Evolutionary conservation across 1,284 basidiomycete genomes (phyloP).

Genomic region (Cutaneotrichosporon mucoides): DNA sequence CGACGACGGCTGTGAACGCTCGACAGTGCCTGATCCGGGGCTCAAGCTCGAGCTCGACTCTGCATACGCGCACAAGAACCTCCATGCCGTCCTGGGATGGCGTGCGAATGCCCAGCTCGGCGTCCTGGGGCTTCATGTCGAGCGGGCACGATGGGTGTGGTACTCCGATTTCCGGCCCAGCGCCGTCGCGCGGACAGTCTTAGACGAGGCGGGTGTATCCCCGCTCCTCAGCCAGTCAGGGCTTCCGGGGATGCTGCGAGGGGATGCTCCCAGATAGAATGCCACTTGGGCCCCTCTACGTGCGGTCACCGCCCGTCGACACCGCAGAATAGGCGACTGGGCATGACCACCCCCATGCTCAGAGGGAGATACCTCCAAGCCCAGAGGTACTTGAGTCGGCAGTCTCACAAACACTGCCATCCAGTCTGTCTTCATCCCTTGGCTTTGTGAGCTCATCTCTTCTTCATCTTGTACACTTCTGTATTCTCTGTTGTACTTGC

Average conservation of each 20-base stretch:
- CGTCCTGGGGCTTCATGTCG: not conserved
- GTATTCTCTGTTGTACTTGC: too few species aligned
- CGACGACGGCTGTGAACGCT: too few species aligned
- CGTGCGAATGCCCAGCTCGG: not conserved
- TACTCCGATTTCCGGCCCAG: not conserved
- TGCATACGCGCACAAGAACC: not conserved
- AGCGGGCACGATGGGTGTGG: not conserved
- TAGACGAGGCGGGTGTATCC: not conserved
- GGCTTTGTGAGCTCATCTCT: too few species aligned
- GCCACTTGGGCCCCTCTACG: not conserved
- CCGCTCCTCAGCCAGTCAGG: not conserved
- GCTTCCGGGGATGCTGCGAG: not conserved
- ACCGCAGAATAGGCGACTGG: too few species aligned
- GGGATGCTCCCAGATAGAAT: not conserved
- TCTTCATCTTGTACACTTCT: too few species aligned
- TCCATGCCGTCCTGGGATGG: not conserved
- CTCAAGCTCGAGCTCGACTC: not conserved
- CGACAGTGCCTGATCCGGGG: too few species aligned
- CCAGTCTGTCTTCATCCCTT: too few species aligned
- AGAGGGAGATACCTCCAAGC: too few species aligned
- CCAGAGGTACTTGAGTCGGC: too few species aligned
- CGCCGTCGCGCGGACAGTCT: not conserved
- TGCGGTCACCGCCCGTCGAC: too few species aligned
- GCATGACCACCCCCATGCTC: too few species aligned
- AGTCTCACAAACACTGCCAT: too few species aligned